These are phyloP conservation scores for Taphrina betulina DNA, from an alignment of 1,139 yeast genomes.

Conservation along the genomic window DNA sequence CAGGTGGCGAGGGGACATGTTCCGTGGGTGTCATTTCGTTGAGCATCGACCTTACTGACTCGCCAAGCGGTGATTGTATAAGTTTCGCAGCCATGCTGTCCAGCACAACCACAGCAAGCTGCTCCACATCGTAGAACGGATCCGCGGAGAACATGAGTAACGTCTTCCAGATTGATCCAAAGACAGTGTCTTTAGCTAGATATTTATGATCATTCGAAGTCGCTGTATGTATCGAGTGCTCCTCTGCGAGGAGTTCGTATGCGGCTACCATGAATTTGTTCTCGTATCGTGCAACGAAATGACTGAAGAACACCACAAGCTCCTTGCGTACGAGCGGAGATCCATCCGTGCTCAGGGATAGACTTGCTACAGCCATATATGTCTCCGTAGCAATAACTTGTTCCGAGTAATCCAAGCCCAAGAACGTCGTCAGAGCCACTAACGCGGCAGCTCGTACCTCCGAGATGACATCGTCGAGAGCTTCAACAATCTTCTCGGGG, in stretches of 20 bases:
- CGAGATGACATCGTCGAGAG: conserved; percentile 85
- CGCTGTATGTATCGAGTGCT: conserved; percentile 46
- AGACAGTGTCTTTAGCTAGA: conserved; percentile 72
- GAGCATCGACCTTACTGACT: conserved; percentile 58
- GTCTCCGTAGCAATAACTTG: conserved; percentile 45
- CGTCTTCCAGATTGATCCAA: conserved; percentile 84
- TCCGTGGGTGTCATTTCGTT: conserved; percentile 19
- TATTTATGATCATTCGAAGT: conserved; percentile 47
- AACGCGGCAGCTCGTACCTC: conserved; percentile 88
- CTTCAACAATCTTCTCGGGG: conserved; percentile 55
- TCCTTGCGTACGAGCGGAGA: conserved; percentile 87
- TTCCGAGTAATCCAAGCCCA: conserved; percentile 50
- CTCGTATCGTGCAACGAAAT: conserved; percentile 67
- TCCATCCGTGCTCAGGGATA: conserved; percentile 70
- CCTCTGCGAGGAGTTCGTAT: conserved; percentile 80
- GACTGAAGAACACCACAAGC: conserved; percentile 71
- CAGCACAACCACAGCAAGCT: conserved; percentile 69
- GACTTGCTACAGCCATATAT: conserved; percentile 50
- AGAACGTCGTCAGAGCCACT: conserved; percentile 68
- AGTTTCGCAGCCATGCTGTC: conserved; percentile 70
- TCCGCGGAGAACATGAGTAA: conserved; percentile 78
- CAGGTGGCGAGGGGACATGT: conserved; percentile 12
- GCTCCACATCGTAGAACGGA: conserved; percentile 80
- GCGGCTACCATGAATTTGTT: conserved; percentile 84
- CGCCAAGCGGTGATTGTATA: conserved; percentile 62